Evolutionary conservation across 169 alveolate genomes (phyloP).

Genomic region (Cryptosporidium sp.): DNA sequence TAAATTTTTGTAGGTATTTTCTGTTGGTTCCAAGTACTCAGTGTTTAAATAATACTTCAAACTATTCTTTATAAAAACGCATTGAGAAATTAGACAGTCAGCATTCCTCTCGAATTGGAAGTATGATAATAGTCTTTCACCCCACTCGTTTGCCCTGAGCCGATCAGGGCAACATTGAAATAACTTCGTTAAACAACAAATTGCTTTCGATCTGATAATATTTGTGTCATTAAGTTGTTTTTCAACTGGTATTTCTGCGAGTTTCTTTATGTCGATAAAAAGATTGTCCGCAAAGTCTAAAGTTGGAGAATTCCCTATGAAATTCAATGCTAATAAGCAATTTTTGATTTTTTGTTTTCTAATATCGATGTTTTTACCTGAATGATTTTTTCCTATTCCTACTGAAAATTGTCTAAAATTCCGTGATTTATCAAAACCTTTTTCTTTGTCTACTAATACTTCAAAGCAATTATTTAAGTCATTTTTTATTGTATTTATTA

Average conservation of each 20-base stretch:
- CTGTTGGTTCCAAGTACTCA: constrained; percentile 1
- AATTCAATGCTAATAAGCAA: constrained; percentile 45
- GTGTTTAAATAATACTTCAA: neutral
- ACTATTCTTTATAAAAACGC: constrained; percentile 36
- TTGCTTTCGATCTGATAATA: constrained; percentile 57
- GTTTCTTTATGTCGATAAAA: constrained; percentile 36
- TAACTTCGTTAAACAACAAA: constrained; percentile 50
- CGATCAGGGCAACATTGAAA: constrained; percentile 71
- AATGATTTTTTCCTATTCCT: neutral
- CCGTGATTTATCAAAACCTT: neutral
- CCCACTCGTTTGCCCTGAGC: constrained; percentile 46
- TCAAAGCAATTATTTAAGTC: constrained; percentile 51
- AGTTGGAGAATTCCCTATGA: constrained; percentile 51
- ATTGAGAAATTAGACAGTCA: constrained; percentile 54
- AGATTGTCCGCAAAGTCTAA: constrained; percentile 63
- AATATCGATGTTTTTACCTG: neutral
- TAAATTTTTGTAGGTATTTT: neutral
- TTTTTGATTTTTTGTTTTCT: constrained; percentile 11
- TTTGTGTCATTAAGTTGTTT: constrained; percentile 24
- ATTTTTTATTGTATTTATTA: constrained; percentile 62
- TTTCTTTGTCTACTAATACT: neutral
- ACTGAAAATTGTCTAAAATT: neutral
- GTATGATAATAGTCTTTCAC: constrained; percentile 20
- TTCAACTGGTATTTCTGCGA: constrained; percentile 40
- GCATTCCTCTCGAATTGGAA: constrained; percentile 58